Base-by-base conservation (phyloP, 805 yeast species). In the Wickerhamomyces tratensis region DNA sequence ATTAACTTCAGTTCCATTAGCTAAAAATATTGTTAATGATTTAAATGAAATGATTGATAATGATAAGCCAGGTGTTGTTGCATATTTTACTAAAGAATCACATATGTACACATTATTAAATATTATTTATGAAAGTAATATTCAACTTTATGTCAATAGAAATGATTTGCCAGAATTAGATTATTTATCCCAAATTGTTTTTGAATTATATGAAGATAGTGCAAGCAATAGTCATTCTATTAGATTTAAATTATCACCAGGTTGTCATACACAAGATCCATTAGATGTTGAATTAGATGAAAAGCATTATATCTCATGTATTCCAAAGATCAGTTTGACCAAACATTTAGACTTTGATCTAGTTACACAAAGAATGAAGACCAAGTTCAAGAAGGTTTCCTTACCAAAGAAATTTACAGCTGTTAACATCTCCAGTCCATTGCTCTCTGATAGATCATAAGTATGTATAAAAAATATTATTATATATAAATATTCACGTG, bases 211-310 rank as follows among this genome's bases (percentile, higher is more conserved):
- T 61, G 98, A 93, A 61, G 93, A 85, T 49, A 72, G 76, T 33
- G 67, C 73, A 34, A 81, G 82, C 8, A 86, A 86, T 62, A 82
- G 85, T 54, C 96, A 91, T 59, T 83, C 96, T 6, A 83, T 93
- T 43, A 74, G 98, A 55, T 72, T 93, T 46, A 82, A 91, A n/a
- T 71, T 93, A 52, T 85, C 96, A 6, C 98, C 98, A 1, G 99
- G 99, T 20, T 93, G 98, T 63, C 97, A 93, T 64, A 89, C 98
- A 0, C 95, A 88, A 56, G 96, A 91, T 62, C 98, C 99, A 27
- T 71, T 93, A 49, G 99, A 93, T 64, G 95, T 94, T 38, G 96
- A 91, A 62, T 71, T 93, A 39, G 98, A 93, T 64, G 91, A 87
- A 38, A 89, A 87, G 58, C 99, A 93, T 64, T 91, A 93, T 63